These are phyloP conservation scores for Rhizopus stolonifer DNA, from an alignment of 371 early-diverging fungal genomes.

Conservation along the genomic window DNA sequence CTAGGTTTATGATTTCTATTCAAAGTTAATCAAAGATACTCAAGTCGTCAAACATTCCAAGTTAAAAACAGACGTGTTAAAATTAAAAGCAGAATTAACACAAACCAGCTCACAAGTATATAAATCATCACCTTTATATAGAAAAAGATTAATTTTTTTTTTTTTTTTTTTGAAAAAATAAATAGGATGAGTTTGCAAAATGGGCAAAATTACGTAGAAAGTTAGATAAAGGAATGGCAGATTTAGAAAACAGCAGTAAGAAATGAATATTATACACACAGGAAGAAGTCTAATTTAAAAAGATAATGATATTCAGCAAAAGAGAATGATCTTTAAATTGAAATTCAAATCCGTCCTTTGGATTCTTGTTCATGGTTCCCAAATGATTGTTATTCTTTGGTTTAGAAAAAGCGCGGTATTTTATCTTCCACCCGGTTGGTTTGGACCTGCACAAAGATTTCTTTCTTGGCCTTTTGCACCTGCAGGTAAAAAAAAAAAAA, in stretches of 20 bases:
- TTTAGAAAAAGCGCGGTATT: slow-evolving; percentile 77
- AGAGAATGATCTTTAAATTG: slow-evolving; percentile 76
- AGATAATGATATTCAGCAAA: slow-evolving; percentile 67
- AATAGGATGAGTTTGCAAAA: slow-evolving; percentile 88
- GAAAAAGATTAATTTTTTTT: not conserved
- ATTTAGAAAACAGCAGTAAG: slow-evolving; percentile 63
- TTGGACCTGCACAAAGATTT: slow-evolving; percentile 74
- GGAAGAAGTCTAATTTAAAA: not conserved
- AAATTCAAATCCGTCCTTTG: slow-evolving; percentile 74
- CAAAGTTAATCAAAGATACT: slow-evolving; percentile 45
- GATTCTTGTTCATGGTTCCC: slow-evolving; percentile 69
- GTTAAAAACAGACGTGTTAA: slow-evolving; percentile 59
- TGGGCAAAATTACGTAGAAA: slow-evolving; percentile 92
- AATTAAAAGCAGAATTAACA: slow-evolving; percentile 56
- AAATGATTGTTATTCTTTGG: slow-evolving; percentile 65
- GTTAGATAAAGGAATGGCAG: slow-evolving; percentile 70
- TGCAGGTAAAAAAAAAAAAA: slow-evolving; percentile 43
- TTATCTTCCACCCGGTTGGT: slow-evolving; percentile 81
- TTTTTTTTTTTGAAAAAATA: not conserved
- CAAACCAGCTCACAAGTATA: slow-evolving; percentile 71
- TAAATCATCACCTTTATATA: not conserved
- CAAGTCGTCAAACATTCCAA: slow-evolving; percentile 50
- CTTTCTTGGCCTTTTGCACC: slow-evolving; percentile 83
- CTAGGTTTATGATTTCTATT: slow-evolving; percentile 54
- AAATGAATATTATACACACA: not conserved